phyloP scores from a whole-genome alignment of 345 rosid species.

The Salix viminalis region DNA sequence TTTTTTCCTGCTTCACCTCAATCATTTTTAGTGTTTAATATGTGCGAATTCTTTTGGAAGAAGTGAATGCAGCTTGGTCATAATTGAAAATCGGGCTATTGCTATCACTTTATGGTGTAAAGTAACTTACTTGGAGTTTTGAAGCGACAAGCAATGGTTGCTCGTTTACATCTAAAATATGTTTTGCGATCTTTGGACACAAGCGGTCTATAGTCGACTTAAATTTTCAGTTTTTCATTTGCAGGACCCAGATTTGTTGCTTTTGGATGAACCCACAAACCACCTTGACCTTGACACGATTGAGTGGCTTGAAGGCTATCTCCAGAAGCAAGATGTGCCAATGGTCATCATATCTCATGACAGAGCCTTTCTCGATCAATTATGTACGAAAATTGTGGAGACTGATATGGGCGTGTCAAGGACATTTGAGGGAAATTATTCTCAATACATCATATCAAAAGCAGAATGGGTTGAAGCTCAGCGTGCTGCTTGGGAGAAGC shows the following conservation, averaged over 20 bases:
- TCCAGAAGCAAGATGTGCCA: conserved; percentile 83
- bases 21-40: neutral
- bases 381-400: conserved; percentile 93
- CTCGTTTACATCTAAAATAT: neutral
- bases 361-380: conserved; percentile 92
- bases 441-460: conserved; percentile 69
- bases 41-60: neutral
- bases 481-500: conserved; percentile 83
- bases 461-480: conserved; percentile 77
- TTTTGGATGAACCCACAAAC: conserved; percentile 93
- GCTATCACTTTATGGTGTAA: neutral
- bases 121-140: neutral
- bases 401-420: conserved; percentile 92
- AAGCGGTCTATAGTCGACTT: conserved; percentile 6
- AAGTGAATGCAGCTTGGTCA: neutral
- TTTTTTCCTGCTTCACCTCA: neutral
- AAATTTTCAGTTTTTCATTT: conserved; percentile 3
- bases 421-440: conserved; percentile 81
- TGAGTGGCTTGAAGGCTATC: conserved; percentile 96
- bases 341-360: conserved; percentile 97
- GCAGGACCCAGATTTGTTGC: conserved; percentile 91
- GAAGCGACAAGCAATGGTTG: neutral
- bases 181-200: neutral
- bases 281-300: conserved; percentile 95
- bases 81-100: neutral